A percentile compares a stretch with the other conserved stretches of the same genome.
Evolutionary conservation across 441 rosid genomes (phyloP).

Genomic region (Gossypium lobatum): DNA sequence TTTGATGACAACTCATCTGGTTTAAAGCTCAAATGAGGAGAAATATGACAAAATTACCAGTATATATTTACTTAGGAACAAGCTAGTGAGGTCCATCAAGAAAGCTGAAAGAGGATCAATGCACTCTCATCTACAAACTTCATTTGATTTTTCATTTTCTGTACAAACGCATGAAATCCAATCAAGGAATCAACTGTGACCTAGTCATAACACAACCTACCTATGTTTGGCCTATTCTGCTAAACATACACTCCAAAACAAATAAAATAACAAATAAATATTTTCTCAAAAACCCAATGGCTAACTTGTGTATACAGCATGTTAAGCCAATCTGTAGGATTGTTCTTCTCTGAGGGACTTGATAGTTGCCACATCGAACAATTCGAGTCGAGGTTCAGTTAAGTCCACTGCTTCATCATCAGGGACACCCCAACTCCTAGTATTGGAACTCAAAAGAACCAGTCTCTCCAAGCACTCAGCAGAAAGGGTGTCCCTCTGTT

Average conservation of each 20-base stretch:
- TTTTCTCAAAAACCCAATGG: slow-evolving; percentile 11
- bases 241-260: neutral
- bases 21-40: no score
- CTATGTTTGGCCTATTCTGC: neutral
- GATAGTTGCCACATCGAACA: slow-evolving; percentile 49
- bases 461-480: slow-evolving; percentile 33
- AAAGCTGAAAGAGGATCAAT: no score
- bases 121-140: neutral
- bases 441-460: slow-evolving; percentile 41
- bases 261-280: neutral
- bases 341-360: slow-evolving; percentile 37
- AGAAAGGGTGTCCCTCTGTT: slow-evolving; percentile 23
- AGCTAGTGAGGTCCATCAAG: no score
- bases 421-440: slow-evolving; percentile 36
- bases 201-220: neutral
- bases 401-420: slow-evolving; percentile 82
- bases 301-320: neutral
- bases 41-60: no score
- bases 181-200: neutral
- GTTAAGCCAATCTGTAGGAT: neutral
- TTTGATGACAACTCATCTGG: no score
- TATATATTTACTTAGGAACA: no score
- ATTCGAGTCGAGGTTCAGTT: slow-evolving; percentile 84
- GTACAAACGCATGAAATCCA: slow-evolving; percentile 12
- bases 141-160: neutral